Percentiles rank a stretch among this genome's conserved stretches.
Conservation (phyloP, 768 basidiomycete species). For the Russula sp. region DNA sequence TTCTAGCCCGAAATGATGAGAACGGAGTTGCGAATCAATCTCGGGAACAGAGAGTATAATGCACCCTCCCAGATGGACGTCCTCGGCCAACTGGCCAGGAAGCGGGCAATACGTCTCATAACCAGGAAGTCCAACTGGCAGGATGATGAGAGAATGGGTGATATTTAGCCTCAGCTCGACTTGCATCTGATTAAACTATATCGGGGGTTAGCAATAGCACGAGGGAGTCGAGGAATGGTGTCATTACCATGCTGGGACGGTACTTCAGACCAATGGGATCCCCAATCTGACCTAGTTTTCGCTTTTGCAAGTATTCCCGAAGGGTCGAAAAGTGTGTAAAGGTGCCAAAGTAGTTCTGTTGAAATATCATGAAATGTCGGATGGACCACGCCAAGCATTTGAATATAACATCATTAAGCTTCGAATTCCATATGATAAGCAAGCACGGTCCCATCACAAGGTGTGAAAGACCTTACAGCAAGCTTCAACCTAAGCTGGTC, state of each 20-base stretch:
- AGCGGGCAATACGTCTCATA: conserved; percentile 38
- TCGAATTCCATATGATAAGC: background rate
- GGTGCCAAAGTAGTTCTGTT: conserved; percentile 90
- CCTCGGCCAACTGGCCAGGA: conserved; percentile 25
- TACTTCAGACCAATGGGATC: conserved; percentile 81
- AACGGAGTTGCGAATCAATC: conserved; percentile 67
- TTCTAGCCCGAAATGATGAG: conserved; percentile 69
- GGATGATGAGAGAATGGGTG: conserved; percentile 46
- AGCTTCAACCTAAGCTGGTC: conserved; percentile 73
- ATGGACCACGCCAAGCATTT: conserved; percentile 83
- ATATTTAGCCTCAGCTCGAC: conserved; percentile 56
- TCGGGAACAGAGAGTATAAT: conserved; percentile 56
- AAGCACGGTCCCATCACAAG: background rate
- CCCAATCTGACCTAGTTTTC: conserved; percentile 56
- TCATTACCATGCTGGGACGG: conserved; percentile 64
- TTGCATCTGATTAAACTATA: conserved; percentile 77
- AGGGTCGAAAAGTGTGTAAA: conserved; percentile 92
- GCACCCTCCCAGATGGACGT: conserved; percentile 45
- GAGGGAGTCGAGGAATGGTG: background rate
- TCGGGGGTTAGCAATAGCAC: background rate
- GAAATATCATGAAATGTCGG: conserved; percentile 79
- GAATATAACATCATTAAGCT: conserved; percentile 54
- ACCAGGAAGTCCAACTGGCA: conserved; percentile 66
- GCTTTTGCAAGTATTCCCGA: conserved; percentile 75
- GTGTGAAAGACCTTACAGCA: conserved; percentile 38